Percentiles rank a stretch among this genome's conserved stretches.
Evolutionary conservation across 768 basidiomycete genomes (phyloP).

Genomic region (Glaciozyma antarctica): DNA sequence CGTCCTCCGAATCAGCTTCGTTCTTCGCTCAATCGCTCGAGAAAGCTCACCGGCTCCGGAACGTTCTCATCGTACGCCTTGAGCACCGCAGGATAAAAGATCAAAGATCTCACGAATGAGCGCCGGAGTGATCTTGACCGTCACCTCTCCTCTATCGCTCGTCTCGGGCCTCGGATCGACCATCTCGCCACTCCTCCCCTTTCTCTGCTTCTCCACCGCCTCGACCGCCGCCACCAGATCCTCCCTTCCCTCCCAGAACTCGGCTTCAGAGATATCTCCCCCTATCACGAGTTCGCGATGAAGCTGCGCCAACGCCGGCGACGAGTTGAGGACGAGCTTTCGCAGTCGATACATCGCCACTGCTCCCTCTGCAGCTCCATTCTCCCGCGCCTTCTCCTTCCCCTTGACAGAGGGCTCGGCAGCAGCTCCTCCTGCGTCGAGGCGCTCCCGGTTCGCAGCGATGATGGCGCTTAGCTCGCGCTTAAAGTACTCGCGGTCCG

Average conservation of each 20-base stretch:
- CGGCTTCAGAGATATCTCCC: conserved; percentile 76
- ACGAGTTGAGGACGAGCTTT: conserved; percentile 16
- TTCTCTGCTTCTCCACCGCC: conserved; percentile 20
- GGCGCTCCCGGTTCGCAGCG: conserved; percentile 54
- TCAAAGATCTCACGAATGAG: conserved; percentile 94
- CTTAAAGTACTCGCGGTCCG: conserved; percentile 76
- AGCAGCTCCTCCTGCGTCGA: conserved; percentile 36
- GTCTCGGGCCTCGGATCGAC: conserved; percentile 82
- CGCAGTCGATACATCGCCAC: conserved; percentile 9
- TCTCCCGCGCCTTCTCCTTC: conserved; percentile 8
- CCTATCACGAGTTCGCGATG: conserved; percentile 81
- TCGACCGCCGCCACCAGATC: conserved; percentile 43
- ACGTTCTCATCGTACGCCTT: conserved; percentile 89
- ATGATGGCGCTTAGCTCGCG: conserved; percentile 66
- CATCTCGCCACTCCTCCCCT: conserved; percentile 69
- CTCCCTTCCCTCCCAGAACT: conserved; percentile 97
- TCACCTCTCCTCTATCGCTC: conserved; percentile 72
- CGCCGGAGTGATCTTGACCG: conserved; percentile 81
- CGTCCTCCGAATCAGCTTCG: not conserved
- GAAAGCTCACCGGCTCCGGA: conserved; percentile 57
- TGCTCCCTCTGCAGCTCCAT: not conserved
- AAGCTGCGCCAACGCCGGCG: conserved; percentile 39
- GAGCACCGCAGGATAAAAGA: conserved; percentile 90
- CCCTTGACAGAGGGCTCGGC: conserved; percentile 1
- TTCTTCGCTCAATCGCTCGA: not conserved